Base-by-base conservation (phyloP, 2,329 filamentous ascomycete genomes). In the Coniosporium tulheliwenetii region DNA sequence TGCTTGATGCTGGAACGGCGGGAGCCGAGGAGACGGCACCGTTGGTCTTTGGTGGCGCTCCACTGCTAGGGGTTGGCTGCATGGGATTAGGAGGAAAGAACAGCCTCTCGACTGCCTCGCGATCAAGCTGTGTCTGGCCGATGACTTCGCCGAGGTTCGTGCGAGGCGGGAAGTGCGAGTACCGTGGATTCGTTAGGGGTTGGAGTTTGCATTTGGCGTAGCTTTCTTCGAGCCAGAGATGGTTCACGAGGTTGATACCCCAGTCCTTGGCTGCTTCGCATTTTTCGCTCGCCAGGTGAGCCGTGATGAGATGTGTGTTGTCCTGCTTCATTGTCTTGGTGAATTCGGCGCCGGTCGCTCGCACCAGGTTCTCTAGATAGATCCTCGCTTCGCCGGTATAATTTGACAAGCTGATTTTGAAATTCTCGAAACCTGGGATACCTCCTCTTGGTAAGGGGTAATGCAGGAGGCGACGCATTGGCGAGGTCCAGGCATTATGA, bases 181-280 rank as follows among this genome's bases (percentile, higher is more conserved):
- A 98, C 46, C 81, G 79, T 8, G 73, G 67, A 39, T 83, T 75
- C 3, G 81, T 81, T 15, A 87, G 64, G 0, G 75, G 74, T 55
- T 85, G 81, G 43, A 81, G 66, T 53, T 82, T 73, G 65, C 86
- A 94, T 56, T 82, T 85, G 1, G 89, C 85, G 55, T 96, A 98
- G 60, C 86, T 93, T 55, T 98, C 91, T 59, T 98, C 91, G 37
- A 98, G 72, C 91, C 91, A 98, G 1, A 98, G 70, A 56, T 98
- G 91, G 57, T 96, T 98, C 51, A 94, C 68, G 51, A 94, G 81
- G 42, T 85, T 67, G 41, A 96, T 79, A 40, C 81, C 81, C 91
- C 91, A 98, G 61, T 96, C 91, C 45, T 77, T 75, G 0, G 91
- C 91, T 1, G 91, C 91, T 32, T 81, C 79, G 57, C 84, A 95